A percentile compares a stretch with the other conserved stretches of the same genome.
Evolutionary conservation across 148 eudicot genomes (phyloP).

Genomic region (Arbutus unedo): DNA sequence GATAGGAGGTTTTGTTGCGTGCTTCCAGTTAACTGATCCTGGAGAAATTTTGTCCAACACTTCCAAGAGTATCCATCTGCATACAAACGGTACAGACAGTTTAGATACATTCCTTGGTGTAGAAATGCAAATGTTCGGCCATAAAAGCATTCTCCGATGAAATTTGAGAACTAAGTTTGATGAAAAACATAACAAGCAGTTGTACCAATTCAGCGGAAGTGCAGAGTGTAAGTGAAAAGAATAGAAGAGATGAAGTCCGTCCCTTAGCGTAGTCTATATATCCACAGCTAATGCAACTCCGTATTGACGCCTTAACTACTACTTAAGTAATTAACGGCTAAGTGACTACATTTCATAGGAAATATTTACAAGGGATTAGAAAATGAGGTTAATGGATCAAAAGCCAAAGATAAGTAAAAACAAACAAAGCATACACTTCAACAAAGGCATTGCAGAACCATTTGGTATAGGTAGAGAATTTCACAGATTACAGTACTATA

Average conservation of each 20-base stretch:
- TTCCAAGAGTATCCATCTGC: conserved; percentile 77
- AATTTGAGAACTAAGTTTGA: no score
- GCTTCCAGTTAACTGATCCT: conserved; percentile 80
- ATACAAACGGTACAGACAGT: not conserved
- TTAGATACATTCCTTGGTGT: not conserved
- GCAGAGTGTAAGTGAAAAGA: no score
- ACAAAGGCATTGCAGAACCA: not conserved
- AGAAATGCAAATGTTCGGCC: no score
- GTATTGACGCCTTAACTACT: no score
- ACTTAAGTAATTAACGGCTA: not conserved
- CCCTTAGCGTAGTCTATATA: no score
- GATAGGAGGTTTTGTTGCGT: conserved; percentile 73
- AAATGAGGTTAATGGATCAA: not conserved
- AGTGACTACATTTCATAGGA: not conserved
- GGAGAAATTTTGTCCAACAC: conserved; percentile 72
- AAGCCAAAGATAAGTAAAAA: not conserved
- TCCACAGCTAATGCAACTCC: no score
- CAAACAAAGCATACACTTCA: not conserved
- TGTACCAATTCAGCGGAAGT: no score
- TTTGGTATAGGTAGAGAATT: not conserved
- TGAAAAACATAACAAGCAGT: no score
- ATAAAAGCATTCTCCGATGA: no score
- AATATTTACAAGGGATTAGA: not conserved
- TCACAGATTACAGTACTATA: not conserved
- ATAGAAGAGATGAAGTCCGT: no score